A percentile compares a stretch with the other conserved stretches of the same genome.
Conservation (phyloP, 768 basidiomycete genomes). For the Mycena leptocephala region DNA sequence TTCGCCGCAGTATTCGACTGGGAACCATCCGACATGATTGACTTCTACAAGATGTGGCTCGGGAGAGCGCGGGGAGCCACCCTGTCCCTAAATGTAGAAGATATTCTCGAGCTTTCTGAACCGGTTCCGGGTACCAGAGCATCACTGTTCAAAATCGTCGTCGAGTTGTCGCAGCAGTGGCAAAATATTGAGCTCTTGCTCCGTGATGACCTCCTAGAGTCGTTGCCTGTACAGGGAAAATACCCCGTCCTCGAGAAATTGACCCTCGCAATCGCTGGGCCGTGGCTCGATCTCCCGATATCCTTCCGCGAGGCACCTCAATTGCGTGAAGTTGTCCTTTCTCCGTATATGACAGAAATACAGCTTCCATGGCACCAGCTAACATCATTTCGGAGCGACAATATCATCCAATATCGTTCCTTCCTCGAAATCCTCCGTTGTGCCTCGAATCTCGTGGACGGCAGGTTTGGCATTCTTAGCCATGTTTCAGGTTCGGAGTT, state of each 20-base stretch:
- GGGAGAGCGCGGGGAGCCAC: not conserved
- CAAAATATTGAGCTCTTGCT: not conserved
- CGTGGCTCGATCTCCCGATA: not conserved
- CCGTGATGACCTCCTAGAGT: not conserved
- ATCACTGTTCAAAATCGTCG: not conserved
- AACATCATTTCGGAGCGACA: not conserved
- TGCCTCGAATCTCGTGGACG: not conserved
- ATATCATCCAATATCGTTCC: too few species aligned
- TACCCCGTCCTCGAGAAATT: not conserved
- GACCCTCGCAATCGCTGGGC: not conserved
- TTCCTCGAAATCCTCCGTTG: not conserved
- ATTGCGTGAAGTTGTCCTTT: not conserved
- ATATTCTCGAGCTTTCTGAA: not conserved
- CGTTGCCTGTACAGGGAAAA: not conserved
- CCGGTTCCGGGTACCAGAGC: not conserved
- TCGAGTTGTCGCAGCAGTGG: not conserved
- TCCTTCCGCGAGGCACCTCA: slow-evolving; percentile 10
- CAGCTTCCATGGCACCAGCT: not conserved
- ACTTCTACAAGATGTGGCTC: not conserved
- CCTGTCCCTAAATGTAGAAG: not conserved
- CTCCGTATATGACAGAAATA: not conserved
- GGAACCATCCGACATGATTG: not conserved
- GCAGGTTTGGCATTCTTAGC: not conserved
- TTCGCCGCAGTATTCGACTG: not conserved
- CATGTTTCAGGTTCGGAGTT: not conserved